Evolutionary conservation across 805 yeast genomes (phyloP).

Genomic region (Cyberlindnera xylosilytica): DNA sequence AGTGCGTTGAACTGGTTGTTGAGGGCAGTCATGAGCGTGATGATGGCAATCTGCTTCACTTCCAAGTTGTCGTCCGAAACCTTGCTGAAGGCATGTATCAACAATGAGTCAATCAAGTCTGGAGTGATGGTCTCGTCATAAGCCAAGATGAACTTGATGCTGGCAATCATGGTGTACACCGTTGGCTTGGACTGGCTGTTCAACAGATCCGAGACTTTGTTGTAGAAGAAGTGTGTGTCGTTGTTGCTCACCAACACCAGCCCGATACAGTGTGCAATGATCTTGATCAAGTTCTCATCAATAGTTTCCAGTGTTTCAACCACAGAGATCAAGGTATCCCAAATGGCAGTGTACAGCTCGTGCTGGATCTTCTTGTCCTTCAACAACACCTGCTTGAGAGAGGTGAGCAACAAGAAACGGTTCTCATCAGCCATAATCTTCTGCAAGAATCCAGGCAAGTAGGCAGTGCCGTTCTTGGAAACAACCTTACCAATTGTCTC

Average conservation of each 20-base stretch:
- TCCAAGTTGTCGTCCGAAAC: conserved; percentile 41
- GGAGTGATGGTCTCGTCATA: conserved; percentile 27
- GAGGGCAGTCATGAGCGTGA: conserved; percentile 55
- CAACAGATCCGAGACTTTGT: conserved; percentile 21
- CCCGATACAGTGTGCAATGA: conserved; percentile 25
- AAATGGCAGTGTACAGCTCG: conserved; percentile 27
- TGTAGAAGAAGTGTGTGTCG: conserved; percentile 29
- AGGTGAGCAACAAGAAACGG: conserved; percentile 28
- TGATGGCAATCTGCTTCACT: conserved; percentile 58
- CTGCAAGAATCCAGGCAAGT: conserved; percentile 37
- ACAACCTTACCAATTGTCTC: conserved; percentile 50
- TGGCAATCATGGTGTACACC: conserved; percentile 31
- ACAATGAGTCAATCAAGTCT: conserved; percentile 23
- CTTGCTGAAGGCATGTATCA: conserved; percentile 22
- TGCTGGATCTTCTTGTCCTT: conserved; percentile 19
- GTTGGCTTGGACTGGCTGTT: conserved; percentile 20
- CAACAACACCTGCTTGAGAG: conserved; percentile 31
- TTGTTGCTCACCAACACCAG: conserved; percentile 29
- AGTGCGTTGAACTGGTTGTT: conserved; percentile 52
- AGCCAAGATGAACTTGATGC: conserved; percentile 36
- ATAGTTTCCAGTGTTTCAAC: conserved; percentile 12
- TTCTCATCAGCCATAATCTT: conserved; percentile 25
- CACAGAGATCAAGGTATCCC: conserved; percentile 25
- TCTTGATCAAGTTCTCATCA: conserved; percentile 24
- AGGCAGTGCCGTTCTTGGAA: conserved; percentile 35